phyloP scores from a whole-genome alignment of 192 early-diverging fungal genomes.

The Spizellomyces punctatus region DNA sequence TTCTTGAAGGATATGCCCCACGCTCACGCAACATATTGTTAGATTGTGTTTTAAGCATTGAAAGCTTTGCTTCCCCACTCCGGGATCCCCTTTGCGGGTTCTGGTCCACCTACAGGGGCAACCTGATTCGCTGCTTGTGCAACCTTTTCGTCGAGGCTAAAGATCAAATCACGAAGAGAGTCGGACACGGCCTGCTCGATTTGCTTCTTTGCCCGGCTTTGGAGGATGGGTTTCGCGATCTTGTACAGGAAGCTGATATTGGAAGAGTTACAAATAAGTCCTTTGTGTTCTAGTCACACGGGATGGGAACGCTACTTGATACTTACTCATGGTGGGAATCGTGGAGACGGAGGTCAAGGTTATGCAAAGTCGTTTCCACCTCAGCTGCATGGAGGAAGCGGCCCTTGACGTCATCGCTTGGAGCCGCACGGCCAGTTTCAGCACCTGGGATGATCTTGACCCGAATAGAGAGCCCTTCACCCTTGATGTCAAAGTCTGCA shows the following conservation, averaged over 20 bases:
- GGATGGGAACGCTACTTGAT: too few relatives aligned
- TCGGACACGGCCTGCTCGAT: constrained; percentile 28
- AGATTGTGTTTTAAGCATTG: constrained; percentile 1
- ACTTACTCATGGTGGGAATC: constrained; percentile 31
- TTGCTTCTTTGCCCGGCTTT: constrained; percentile 33
- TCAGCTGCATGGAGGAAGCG: constrained; percentile 24
- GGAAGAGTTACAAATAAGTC: too few relatives aligned
- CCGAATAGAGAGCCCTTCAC: constrained; percentile 21
- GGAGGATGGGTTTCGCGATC: constrained; percentile 27
- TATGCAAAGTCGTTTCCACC: constrained; percentile 26
- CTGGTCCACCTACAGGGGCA: constrained; percentile 2
- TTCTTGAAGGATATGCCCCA: too few relatives aligned
- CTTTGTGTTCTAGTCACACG: too few relatives aligned
- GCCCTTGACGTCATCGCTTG: not conserved
- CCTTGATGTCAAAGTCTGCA: constrained; percentile 35
- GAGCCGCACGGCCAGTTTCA: constrained; percentile 15
- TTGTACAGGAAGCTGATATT: constrained; percentile 23
- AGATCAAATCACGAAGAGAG: constrained; percentile 18
- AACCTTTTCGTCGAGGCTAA: constrained; percentile 15
- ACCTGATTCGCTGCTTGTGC: constrained; percentile 15
- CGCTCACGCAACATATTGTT: not conserved
- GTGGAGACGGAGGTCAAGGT: constrained; percentile 37
- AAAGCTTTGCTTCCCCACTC: constrained; percentile 39
- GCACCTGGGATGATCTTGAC: constrained; percentile 24
- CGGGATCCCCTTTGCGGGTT: constrained; percentile 22